Conservation (phyloP, 805 yeast species). For the Grigorovia humatica region DNA sequence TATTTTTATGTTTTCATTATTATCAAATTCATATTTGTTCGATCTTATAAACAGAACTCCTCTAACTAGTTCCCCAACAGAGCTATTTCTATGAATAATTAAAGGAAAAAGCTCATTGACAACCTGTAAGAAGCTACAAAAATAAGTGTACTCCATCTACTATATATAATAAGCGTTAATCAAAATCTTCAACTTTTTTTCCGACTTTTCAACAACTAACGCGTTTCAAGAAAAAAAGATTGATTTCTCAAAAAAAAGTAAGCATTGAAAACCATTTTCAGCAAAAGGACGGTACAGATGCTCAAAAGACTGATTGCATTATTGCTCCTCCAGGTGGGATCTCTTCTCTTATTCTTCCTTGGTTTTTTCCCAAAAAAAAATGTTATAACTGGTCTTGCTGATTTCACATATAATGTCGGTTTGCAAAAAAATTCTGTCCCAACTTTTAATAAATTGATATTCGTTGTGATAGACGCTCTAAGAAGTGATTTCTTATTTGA, state of each 20-base stretch:
- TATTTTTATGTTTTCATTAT: not conserved
- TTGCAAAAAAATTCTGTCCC: slow-evolving; percentile 24
- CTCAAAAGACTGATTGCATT: not conserved
- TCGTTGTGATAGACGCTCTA: slow-evolving; percentile 89
- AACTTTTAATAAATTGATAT: slow-evolving; percentile 52
- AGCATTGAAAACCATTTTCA: not conserved
- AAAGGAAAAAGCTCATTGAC: slow-evolving; percentile 3
- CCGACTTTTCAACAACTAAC: not conserved
- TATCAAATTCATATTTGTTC: not conserved
- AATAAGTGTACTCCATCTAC: not conserved
- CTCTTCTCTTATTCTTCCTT: slow-evolving; percentile 52
- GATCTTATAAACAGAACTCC: not conserved
- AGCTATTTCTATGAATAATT: not conserved
- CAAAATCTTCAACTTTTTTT: not conserved
- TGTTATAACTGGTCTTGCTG: slow-evolving; percentile 51
- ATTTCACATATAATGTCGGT: slow-evolving; percentile 25
- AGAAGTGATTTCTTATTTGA: slow-evolving; percentile 75
- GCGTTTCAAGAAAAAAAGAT: not conserved
- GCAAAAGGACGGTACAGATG: not conserved
- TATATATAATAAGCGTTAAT: not conserved
- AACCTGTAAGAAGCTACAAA: not conserved
- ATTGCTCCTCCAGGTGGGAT: slow-evolving; percentile 34
- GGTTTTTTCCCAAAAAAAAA: slow-evolving; percentile 94
- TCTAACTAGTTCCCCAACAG: not conserved
- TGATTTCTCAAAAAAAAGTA: not conserved